Percentiles rank a stretch among this genome's conserved stretches.
Conservation (phyloP, 768 basidiomycete genomes). For the Kockovaella imperatae region DNA sequence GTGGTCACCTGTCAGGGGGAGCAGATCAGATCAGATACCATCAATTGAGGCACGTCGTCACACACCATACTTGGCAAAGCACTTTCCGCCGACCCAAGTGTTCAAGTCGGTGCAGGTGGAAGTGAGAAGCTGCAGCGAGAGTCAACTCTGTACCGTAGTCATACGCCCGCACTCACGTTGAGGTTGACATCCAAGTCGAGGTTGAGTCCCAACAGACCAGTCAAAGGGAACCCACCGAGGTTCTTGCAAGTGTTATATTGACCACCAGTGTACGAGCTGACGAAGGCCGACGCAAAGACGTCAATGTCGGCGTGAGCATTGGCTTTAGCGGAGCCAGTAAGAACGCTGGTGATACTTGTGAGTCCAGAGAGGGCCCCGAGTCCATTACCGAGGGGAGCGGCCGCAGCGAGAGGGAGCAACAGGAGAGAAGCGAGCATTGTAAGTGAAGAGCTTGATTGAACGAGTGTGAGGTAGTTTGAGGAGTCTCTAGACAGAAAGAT, state of each 20-base stretch:
- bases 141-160: too few relatives aligned
- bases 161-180: slow-evolving; percentile 9
- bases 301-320: slow-evolving; percentile 6
- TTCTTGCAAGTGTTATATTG: background rate
- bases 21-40: too few relatives aligned
- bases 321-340: background rate
- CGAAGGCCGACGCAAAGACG: slow-evolving; percentile 11
- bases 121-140: too few relatives aligned
- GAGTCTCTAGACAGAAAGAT: too few relatives aligned
- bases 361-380: background rate
- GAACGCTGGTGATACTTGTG: background rate
- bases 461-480: too few relatives aligned
- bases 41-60: too few relatives aligned
- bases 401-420: background rate
- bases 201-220: background rate
- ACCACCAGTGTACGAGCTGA: slow-evolving; percentile 7
- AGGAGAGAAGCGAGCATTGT: background rate
- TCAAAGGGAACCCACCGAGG: background rate
- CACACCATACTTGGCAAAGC: too few relatives aligned
- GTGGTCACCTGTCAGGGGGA: too few relatives aligned
- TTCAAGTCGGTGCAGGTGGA: too few relatives aligned
- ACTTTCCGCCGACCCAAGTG: too few relatives aligned
- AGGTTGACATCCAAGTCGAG: slow-evolving; percentile 7
- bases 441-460: too few relatives aligned
- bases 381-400: background rate